These are phyloP conservation scores for Takakia lepidozioides DNA, from an alignment of 225 moss, liverwort and hornwort species.

Conservation along the genomic window DNA sequence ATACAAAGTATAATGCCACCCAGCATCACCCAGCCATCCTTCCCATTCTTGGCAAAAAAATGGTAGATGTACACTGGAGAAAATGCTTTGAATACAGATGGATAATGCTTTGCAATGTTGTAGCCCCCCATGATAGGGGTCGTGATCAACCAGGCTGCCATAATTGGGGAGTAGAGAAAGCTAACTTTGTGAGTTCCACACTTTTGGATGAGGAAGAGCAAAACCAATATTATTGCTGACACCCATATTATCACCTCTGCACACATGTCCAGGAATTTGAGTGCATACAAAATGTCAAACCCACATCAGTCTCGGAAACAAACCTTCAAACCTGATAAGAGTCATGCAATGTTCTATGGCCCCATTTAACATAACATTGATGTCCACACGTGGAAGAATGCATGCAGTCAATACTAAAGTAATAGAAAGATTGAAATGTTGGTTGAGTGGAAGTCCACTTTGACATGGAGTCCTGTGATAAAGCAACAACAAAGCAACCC, in stretches of 20 bases:
- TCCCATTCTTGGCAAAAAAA: slow-evolving; percentile 58
- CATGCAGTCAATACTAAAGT: no score
- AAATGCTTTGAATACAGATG: slow-evolving; percentile 73
- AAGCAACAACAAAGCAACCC: no score
- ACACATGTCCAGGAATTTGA: slow-evolving; percentile 1
- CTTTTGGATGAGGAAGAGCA: slow-evolving; percentile 61
- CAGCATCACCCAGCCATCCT: slow-evolving; percentile 75
- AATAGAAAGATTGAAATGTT: no score
- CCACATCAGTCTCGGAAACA: neutral
- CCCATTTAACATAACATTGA: no score
- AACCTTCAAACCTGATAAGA: neutral
- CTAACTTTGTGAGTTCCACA: slow-evolving; percentile 62
- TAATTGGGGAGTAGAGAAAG: slow-evolving; percentile 74
- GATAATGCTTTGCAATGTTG: slow-evolving; percentile 55
- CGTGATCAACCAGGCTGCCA: slow-evolving; percentile 68
- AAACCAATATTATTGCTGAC: slow-evolving; percentile 59
- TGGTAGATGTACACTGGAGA: slow-evolving; percentile 55
- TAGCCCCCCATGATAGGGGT: slow-evolving; percentile 72
- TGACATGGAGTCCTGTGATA: no score
- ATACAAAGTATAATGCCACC: slow-evolving; percentile 73
- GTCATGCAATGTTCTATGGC: no score
- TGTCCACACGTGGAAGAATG: no score
- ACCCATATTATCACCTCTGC: slow-evolving; percentile 57
- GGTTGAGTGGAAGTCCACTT: no score
- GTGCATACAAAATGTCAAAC: no score